Evolutionary conservation across 1,284 basidiomycete species (phyloP).

Genomic region (Ceratobasidium sp.): DNA sequence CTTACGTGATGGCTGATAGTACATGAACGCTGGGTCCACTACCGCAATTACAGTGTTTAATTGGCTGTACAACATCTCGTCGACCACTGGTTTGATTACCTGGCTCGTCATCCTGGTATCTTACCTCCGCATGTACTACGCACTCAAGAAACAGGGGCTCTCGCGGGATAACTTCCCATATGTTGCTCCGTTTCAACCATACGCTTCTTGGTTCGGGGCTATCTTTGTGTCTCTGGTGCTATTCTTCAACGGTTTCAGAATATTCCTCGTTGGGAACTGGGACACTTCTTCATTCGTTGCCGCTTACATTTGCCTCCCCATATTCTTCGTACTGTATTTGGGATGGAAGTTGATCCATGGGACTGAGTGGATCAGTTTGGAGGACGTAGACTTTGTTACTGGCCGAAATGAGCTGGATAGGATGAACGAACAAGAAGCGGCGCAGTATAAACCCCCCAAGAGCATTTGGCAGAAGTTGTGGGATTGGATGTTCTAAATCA

Average conservation of each 20-base stretch:
- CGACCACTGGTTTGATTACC: constrained; percentile 73
- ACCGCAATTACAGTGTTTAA: constrained; percentile 51
- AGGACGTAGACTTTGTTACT: constrained; percentile 60
- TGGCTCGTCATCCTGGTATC: constrained; percentile 63
- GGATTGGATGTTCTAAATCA: constrained; percentile 44
- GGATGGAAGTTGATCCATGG: constrained; percentile 60
- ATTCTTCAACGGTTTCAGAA: constrained; percentile 52
- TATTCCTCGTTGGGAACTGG: constrained; percentile 58
- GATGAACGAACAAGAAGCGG: constrained; percentile 51
- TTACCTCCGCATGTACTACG: constrained; percentile 57
- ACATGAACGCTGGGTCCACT: constrained; percentile 54
- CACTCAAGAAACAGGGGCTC: constrained; percentile 59
- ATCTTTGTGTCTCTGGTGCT: constrained; percentile 34
- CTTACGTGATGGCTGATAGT: constrained; percentile 47
- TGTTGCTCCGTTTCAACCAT: constrained; percentile 56
- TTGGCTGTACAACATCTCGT: constrained; percentile 72
- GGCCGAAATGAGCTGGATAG: constrained; percentile 58
- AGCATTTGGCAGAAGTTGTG: constrained; percentile 44
- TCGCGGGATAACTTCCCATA: constrained; percentile 59
- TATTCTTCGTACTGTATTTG: constrained; percentile 57
- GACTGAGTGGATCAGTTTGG: constrained; percentile 55
- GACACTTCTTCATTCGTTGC: constrained; percentile 54
- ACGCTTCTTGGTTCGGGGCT: constrained; percentile 53
- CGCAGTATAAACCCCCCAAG: constrained; percentile 45
- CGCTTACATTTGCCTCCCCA: constrained; percentile 55